Conservation (phyloP, 164 flowering plant species). For the Chimonanthus salicifolius region DNA sequence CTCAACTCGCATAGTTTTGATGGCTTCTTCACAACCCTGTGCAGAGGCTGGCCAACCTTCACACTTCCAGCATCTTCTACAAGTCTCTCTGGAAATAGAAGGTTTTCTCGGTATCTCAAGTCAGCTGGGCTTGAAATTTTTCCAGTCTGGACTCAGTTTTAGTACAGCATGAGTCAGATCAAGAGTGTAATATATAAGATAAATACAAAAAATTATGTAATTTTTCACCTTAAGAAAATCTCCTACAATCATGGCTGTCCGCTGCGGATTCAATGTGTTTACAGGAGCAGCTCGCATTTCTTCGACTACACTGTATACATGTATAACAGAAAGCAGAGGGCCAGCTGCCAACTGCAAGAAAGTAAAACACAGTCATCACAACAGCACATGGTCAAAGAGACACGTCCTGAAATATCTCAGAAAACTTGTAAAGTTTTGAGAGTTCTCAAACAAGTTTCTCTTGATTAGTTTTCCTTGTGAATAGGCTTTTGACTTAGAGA, state of each 20-base stretch:
- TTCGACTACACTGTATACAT: conserved; percentile 70
- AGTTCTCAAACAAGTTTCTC: not conserved
- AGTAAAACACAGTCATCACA: conserved; percentile 6
- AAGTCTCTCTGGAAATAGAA: conserved; percentile 67
- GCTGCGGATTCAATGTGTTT: conserved; percentile 88
- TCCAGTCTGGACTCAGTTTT: conserved; percentile 49
- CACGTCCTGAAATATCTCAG: not conserved
- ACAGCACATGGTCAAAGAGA: not conserved
- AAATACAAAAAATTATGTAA: not conserved
- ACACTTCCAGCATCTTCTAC: conserved; percentile 82
- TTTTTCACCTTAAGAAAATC: conserved; percentile 66
- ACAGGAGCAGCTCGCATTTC: conserved; percentile 93
- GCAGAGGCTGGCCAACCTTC: conserved; percentile 65
- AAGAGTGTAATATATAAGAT: not conserved
- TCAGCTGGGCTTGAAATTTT: conserved; percentile 80
- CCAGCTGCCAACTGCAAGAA: conserved; percentile 70
- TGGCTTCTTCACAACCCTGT: conserved; percentile 46
- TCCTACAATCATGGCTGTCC: conserved; percentile 83
- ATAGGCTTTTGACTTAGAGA: not conserved
- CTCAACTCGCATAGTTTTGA: conserved; percentile 48
- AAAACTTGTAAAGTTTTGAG: not conserved
- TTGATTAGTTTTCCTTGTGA: not conserved
- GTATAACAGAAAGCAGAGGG: conserved; percentile 67
- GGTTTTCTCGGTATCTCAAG: conserved; percentile 80
- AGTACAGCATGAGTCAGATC: not conserved